A percentile compares a stretch with the other conserved stretches of the same genome.
Evolutionary conservation across 306 rosid genomes (phyloP).

Genomic region (Vicia sativa): DNA sequence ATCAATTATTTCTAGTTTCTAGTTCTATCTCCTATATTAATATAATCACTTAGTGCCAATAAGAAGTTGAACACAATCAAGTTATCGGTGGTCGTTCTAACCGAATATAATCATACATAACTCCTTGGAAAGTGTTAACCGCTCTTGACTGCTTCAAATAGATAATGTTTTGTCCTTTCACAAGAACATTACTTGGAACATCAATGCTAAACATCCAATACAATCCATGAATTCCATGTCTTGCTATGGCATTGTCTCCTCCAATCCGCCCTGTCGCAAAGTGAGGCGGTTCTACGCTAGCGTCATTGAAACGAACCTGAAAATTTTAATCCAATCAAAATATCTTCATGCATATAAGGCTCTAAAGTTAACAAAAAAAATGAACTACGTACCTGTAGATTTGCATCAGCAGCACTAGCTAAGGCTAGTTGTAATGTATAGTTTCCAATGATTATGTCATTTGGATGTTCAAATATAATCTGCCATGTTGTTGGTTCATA

Average conservation of each 20-base stretch:
- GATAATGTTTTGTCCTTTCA: constrained; percentile 56
- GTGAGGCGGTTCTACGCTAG: constrained; percentile 6
- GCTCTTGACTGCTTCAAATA: constrained; percentile 60
- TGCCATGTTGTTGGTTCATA: constrained; percentile 79
- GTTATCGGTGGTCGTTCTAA: constrained; percentile 63
- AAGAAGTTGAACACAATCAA: constrained; percentile 31
- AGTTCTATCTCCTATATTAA: too few relatives aligned
- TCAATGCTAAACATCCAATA: constrained; percentile 62
- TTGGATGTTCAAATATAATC: constrained; percentile 50
- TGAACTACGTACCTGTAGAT: constrained; percentile 61
- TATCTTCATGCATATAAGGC: neutral
- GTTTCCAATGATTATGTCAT: constrained; percentile 35
- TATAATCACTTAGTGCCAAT: neutral
- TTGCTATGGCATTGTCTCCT: constrained; percentile 77
- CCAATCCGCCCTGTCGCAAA: constrained; percentile 64
- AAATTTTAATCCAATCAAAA: neutral
- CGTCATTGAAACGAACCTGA: constrained; percentile 66
- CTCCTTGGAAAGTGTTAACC: constrained; percentile 50
- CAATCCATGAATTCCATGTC: constrained; percentile 92
- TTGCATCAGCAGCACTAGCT: constrained; percentile 57
- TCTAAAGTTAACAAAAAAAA: neutral
- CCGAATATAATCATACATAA: constrained; percentile 91
- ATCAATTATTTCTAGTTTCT: too few relatives aligned
- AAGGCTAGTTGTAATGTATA: constrained; percentile 82
- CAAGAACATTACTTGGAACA: constrained; percentile 43